These are phyloP conservation scores for Cercospora berteroae DNA, from an alignment of 2,329 filamentous ascomycete species.

Conservation along the genomic window DNA sequence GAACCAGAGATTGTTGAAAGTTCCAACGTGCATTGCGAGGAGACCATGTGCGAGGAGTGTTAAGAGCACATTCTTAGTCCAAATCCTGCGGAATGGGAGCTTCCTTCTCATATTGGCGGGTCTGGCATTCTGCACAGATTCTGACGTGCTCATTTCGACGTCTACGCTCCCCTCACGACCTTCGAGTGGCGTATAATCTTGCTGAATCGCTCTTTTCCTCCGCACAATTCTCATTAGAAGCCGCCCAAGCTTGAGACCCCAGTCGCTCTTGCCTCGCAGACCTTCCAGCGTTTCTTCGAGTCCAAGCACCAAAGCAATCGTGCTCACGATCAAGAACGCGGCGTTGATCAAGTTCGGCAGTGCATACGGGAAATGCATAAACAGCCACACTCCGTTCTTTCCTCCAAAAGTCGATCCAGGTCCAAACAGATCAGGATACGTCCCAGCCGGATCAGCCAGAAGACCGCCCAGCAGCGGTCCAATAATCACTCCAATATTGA, in stretches of 20 bases:
- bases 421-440: conserved; percentile 63
- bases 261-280: conserved; percentile 43
- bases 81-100: conserved; percentile 48
- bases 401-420: conserved; percentile 57
- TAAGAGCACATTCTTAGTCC: conserved; percentile 47
- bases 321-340: conserved; percentile 56
- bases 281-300: conserved; percentile 60
- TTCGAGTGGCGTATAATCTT: conserved; percentile 36
- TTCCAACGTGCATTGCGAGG: conserved; percentile 50
- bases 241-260: conserved; percentile 41
- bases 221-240: conserved; percentile 41
- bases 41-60: conserved; percentile 47
- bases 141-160: conserved; percentile 23
- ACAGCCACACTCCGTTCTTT: conserved; percentile 55
- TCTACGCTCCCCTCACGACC: conserved; percentile 31
- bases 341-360: conserved; percentile 68
- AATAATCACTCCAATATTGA: conserved; percentile 58
- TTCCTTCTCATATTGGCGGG: conserved; percentile 31
- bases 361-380: conserved; percentile 69
- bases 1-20: conserved; percentile 52
- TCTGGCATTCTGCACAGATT: background rate
- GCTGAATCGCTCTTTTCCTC: conserved; percentile 25
- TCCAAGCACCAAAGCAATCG: conserved; percentile 58
- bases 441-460: conserved; percentile 63
- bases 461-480: conserved; percentile 60